Conservation (phyloP, 2,329 filamentous ascomycete species). For the Phialocephala subalpina region DNA sequence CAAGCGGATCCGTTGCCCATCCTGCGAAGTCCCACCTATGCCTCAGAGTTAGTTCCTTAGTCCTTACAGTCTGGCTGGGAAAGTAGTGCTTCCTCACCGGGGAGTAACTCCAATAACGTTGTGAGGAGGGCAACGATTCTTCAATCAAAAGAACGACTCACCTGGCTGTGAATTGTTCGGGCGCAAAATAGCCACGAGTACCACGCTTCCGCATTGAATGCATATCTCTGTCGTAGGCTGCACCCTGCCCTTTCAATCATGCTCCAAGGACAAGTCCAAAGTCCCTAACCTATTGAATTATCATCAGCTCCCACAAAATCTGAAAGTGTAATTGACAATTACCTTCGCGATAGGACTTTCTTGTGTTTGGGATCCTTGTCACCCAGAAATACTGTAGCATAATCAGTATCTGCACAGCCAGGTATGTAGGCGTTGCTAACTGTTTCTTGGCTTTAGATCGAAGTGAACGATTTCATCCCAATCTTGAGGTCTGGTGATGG, state of each 20-base stretch:
- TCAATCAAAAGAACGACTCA: background rate
- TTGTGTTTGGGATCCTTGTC: background rate
- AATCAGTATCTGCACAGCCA: background rate
- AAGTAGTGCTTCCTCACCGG: too few relatives aligned
- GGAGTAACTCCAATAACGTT: background rate
- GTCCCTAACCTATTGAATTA: background rate
- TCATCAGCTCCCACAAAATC: background rate
- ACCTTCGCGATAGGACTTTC: background rate
- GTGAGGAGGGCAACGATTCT: background rate
- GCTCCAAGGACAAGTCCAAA: background rate
- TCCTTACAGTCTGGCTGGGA: too few relatives aligned
- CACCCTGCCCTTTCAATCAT: background rate
- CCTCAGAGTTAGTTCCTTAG: too few relatives aligned
- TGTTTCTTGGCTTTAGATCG: background rate
- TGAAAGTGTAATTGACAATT: background rate
- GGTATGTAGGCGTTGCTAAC: background rate
- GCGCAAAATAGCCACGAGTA: background rate
- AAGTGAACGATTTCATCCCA: background rate
- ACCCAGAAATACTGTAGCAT: background rate
- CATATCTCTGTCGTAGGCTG: background rate
- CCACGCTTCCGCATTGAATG: background rate
- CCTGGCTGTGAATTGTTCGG: background rate
- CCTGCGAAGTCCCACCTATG: too few relatives aligned
- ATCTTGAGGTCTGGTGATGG: background rate
- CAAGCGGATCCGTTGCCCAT: too few relatives aligned